These are phyloP conservation scores for Kernera saxatilis DNA, from an alignment of 345 rosid species.

Conservation along the genomic window DNA sequence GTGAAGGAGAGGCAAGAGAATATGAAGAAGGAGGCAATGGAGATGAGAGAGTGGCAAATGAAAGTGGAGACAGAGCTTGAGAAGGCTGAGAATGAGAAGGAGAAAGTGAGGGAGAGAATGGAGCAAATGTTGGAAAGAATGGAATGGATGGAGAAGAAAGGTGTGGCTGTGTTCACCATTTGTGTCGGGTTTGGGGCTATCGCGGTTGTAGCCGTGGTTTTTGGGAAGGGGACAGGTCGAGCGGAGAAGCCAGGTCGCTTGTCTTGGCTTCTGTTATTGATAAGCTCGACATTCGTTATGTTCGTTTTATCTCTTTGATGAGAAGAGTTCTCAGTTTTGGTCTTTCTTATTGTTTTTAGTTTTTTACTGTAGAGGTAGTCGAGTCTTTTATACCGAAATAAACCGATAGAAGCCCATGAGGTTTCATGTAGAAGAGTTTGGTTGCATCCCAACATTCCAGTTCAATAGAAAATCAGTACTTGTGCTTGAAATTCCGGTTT, in stretches of 20 bases:
- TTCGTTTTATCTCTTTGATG: constrained; percentile 31
- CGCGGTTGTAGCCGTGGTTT: constrained; percentile 31
- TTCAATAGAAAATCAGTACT: background rate
- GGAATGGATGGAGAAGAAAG: constrained; percentile 68
- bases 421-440: background rate
- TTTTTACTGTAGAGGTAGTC: constrained; percentile 21
- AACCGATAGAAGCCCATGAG: background rate
- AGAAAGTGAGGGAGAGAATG: constrained; percentile 28
- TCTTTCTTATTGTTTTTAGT: background rate
- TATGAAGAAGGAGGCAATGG: constrained; percentile 50
- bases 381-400: constrained; percentile 16
- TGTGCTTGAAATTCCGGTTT: background rate
- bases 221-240: constrained; percentile 10
- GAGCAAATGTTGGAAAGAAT: constrained; percentile 49
- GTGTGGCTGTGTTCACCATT: constrained; percentile 50
- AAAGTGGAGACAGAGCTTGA: constrained; percentile 37
- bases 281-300: constrained; percentile 28
- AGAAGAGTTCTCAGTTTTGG: constrained; percentile 23
- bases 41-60: constrained; percentile 62
- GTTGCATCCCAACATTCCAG: background rate
- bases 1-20: constrained; percentile 42
- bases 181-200: constrained; percentile 52
- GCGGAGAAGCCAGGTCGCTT: constrained; percentile 9
- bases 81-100: constrained; percentile 35
- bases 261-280: constrained; percentile 30